phyloP scores from a whole-genome alignment of 164 flowering plant species.

The Stephania cephalantha region DNA sequence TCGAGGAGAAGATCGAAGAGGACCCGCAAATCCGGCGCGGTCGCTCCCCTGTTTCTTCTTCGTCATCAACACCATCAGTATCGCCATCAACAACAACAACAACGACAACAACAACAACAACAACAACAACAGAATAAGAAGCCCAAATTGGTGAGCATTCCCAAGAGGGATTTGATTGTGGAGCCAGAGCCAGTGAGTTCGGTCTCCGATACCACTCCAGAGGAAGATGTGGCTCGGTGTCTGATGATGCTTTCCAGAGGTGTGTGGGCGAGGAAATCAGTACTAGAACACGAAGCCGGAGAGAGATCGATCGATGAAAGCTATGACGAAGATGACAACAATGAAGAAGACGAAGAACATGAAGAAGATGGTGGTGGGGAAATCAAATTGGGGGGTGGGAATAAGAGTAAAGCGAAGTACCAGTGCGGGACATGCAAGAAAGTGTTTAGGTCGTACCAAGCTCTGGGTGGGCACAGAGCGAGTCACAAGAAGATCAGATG shows the following conservation, averaged over 20 bases:
- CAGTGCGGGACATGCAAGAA: constrained; percentile 79
- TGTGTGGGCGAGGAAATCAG: constrained; percentile 30
- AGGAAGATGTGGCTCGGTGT: constrained; percentile 76
- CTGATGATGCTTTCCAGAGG: constrained; percentile 83
- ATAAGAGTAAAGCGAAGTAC: constrained; percentile 31
- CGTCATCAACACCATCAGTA: background rate
- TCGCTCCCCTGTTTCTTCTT: background rate
- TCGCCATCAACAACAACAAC: background rate
- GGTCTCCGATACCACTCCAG: constrained; percentile 59
- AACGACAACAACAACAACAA: constrained; percentile 22
- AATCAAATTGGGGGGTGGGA: background rate
- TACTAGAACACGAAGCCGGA: background rate
- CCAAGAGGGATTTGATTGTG: background rate
- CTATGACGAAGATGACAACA: background rate
- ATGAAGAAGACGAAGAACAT: constrained; percentile 11
- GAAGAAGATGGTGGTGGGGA: constrained; percentile 13
- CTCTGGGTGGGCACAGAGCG: constrained; percentile 85
- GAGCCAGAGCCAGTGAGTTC: constrained; percentile 62
- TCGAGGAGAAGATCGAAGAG: constrained; percentile 56
- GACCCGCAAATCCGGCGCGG: constrained; percentile 19
- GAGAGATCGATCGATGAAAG: background rate
- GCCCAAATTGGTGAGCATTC: constrained; percentile 17
- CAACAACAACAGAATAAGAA: constrained; percentile 11
- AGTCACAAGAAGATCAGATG: constrained; percentile 70
- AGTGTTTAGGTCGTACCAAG: constrained; percentile 70